Percentiles rank a stretch among this genome's conserved stretches.
These are phyloP conservation scores for Tuber melanosporum DNA, from an alignment of 495 filamentous ascomycete species.

Conservation along the genomic window DNA sequence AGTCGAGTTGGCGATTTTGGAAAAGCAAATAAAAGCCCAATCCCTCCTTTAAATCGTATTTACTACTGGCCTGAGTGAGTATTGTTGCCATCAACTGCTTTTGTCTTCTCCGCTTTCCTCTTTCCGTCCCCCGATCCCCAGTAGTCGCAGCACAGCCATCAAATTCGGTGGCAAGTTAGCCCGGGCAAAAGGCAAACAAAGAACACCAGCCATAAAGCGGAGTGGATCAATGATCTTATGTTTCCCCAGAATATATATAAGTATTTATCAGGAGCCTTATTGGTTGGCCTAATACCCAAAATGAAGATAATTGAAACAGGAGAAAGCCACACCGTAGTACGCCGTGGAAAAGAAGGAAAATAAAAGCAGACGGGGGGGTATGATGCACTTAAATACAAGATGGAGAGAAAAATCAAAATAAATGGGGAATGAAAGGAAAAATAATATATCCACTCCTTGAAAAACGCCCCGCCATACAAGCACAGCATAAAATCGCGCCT, in stretches of 20 bases:
- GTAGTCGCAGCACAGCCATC: neutral
- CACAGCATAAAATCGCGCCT: neutral
- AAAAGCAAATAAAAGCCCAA: neutral
- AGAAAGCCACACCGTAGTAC: neutral
- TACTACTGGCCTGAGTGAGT: neutral
- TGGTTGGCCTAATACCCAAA: neutral
- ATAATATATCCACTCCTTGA: neutral
- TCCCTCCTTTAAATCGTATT: neutral
- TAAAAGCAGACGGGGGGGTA: neutral
- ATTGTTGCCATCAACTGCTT: neutral
- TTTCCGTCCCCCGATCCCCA: too few species aligned
- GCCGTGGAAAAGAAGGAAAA: neutral
- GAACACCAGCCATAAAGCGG: neutral
- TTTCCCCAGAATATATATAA: neutral
- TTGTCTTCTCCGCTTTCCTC: neutral
- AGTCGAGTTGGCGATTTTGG: constrained; percentile 2
- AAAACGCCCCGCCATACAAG: neutral
- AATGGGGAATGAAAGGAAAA: neutral
- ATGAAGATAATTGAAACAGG: neutral
- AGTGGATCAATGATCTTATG: neutral
- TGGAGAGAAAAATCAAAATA: neutral
- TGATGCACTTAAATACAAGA: neutral
- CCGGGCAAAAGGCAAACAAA: neutral
- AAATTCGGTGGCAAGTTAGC: neutral
- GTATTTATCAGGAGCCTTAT: neutral